phyloP scores from a whole-genome alignment of 768 basidiomycete species.

The Hygrocybe punicea region DNA sequence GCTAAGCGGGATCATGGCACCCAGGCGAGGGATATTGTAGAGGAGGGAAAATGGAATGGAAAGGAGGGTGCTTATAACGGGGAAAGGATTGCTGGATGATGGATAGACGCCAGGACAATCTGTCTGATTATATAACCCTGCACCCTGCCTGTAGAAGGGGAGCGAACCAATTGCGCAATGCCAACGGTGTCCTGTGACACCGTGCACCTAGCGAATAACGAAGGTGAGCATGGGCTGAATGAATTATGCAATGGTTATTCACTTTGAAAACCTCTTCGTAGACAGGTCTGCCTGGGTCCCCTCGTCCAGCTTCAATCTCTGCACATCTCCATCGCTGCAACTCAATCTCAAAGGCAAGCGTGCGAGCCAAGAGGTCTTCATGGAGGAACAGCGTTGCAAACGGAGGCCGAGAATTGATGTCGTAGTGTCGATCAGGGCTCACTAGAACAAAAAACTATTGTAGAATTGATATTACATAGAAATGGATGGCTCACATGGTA shows the following conservation, averaged over 20 bases:
- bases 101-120: slow-evolving; percentile 8
- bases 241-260: neutral
- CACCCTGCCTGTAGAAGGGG: neutral
- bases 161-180: neutral
- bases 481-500: slow-evolving; percentile 1
- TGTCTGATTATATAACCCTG: neutral
- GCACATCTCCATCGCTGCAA: neutral
- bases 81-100: neutral
- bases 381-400: slow-evolving; percentile 6
- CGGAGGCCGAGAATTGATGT: neutral
- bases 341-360: slow-evolving; percentile 6
- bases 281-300: slow-evolving; percentile 7
- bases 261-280: slow-evolving; percentile 3
- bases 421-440: neutral
- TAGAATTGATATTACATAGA: neutral
- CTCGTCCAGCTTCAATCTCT: slow-evolving; percentile 3
- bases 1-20: neutral
- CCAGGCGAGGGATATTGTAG: slow-evolving; percentile 6
- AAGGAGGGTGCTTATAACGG: slow-evolving; percentile 7
- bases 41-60: slow-evolving; percentile 12
- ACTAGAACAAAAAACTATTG: slow-evolving; percentile 1
- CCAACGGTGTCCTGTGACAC: neutral
- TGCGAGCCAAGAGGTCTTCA: slow-evolving; percentile 6
- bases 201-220: neutral
- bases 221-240: neutral